Conservation (phyloP, 2,329 filamentous ascomycete species). For the Cordyceps tenuipes region DNA sequence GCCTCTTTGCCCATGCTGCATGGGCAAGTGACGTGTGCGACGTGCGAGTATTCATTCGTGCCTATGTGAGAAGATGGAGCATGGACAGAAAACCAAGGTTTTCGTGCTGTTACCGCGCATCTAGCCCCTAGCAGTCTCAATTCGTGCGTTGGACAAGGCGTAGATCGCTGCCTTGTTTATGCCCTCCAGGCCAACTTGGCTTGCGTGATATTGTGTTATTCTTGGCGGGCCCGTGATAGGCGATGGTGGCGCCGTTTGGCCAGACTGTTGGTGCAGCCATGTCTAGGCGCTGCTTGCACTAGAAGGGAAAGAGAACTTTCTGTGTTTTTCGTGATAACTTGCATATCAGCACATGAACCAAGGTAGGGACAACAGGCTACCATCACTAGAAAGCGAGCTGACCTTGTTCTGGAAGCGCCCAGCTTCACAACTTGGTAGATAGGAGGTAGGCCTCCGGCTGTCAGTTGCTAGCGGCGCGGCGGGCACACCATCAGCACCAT, state of each 20-base stretch:
- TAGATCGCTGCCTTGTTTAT: not conserved
- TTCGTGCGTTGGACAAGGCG: not conserved
- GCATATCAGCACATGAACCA: not conserved
- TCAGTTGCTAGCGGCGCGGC: not conserved
- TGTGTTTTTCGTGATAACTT: not conserved
- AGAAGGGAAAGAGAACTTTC: no score
- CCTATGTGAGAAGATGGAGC: not conserved
- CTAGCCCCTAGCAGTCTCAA: not conserved
- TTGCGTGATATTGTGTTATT: not conserved
- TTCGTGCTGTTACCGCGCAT: not conserved
- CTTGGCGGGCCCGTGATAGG: not conserved
- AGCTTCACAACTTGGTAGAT: not conserved
- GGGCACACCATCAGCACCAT: not conserved
- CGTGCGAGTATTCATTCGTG: not conserved
- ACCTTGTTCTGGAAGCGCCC: not conserved
- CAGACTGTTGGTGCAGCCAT: not conserved
- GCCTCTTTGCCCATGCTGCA: not conserved
- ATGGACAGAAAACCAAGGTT: conserved; percentile 1
- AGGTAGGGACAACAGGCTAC: not conserved
- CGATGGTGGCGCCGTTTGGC: not conserved
- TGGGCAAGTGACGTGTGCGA: not conserved
- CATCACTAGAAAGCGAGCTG: not conserved
- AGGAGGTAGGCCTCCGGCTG: no score
- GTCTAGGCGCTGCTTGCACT: not conserved
- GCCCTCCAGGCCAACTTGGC: not conserved